Conservation (phyloP, 208 protist genomes). For the Acanthamoeba royreba region DNA sequence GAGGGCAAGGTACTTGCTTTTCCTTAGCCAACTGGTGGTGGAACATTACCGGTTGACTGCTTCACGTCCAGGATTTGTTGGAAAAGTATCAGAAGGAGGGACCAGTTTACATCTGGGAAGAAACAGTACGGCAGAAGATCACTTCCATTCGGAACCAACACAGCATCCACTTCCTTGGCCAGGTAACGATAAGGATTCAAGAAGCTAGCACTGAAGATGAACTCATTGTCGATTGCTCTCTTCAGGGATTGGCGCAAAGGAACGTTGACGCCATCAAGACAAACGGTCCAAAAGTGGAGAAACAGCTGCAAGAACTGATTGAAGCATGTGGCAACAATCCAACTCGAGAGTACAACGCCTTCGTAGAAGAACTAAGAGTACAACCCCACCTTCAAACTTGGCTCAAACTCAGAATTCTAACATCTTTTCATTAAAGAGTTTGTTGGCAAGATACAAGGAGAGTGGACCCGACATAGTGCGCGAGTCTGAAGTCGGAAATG, state of each 20-base stretch:
- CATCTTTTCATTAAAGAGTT: background rate
- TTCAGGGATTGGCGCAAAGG: background rate
- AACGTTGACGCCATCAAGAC: background rate
- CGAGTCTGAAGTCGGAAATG: background rate
- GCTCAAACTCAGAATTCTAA: too few relatives aligned
- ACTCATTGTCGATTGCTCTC: too few relatives aligned
- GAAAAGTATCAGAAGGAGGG: background rate
- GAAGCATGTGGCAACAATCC: background rate
- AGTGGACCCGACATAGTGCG: background rate
- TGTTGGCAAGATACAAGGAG: background rate
- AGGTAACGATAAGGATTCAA: too few relatives aligned
- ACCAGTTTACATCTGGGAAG: background rate
- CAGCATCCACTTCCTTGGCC: background rate
- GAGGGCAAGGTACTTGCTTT: background rate
- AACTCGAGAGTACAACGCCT: background rate
- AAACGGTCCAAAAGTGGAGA: background rate
- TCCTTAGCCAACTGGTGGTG: background rate
- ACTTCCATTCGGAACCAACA: background rate
- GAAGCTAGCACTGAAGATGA: too few relatives aligned
- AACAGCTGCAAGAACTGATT: background rate
- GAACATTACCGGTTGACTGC: background rate
- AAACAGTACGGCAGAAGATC: background rate
- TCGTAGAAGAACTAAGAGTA: background rate
- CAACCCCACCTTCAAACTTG: too few relatives aligned
- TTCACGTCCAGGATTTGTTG: background rate